Evolutionary conservation across 257 asterid species (phyloP).

Genomic region (Capsicum baccatum): DNA sequence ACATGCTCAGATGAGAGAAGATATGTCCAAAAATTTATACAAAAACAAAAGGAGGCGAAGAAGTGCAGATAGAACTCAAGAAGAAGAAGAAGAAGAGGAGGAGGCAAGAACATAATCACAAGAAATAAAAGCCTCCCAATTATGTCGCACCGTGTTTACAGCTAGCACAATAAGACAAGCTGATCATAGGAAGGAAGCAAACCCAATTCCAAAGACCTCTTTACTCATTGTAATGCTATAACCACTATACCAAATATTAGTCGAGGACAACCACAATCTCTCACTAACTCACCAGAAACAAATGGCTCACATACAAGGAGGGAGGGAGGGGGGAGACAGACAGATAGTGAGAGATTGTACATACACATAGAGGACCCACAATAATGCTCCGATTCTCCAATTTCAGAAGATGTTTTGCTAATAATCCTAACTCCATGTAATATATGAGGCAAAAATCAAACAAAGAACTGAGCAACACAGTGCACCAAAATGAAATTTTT

Average conservation of each 20-base stretch:
- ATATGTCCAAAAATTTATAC: constrained; percentile 24
- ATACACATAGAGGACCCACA: constrained; percentile 9
- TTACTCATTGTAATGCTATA: constrained; percentile 25
- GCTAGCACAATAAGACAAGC: constrained; percentile 5
- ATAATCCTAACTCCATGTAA: background rate
- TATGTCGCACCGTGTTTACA: background rate
- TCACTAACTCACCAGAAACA: background rate
- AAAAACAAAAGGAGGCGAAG: constrained; percentile 16
- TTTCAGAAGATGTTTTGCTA: constrained; percentile 6
- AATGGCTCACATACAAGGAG: background rate
- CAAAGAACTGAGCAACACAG: constrained; percentile 3
- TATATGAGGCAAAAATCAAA: background rate
- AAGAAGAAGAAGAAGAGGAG: constrained; percentile 18
- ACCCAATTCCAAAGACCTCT: background rate
- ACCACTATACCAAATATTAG: background rate
- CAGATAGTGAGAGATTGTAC: background rate
- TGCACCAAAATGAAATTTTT: constrained; percentile 16
- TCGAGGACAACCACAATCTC: background rate
- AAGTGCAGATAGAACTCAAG: constrained; percentile 15
- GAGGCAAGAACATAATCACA: background rate
- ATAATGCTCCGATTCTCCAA: constrained; percentile 11
- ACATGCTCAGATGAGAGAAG: constrained; percentile 34
- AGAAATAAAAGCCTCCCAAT: constrained; percentile 4
- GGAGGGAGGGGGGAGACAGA: constrained; percentile 13
- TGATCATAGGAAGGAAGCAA: background rate